Conservation (phyloP, 768 basidiomycete species). For the Phallus indusiatus region DNA sequence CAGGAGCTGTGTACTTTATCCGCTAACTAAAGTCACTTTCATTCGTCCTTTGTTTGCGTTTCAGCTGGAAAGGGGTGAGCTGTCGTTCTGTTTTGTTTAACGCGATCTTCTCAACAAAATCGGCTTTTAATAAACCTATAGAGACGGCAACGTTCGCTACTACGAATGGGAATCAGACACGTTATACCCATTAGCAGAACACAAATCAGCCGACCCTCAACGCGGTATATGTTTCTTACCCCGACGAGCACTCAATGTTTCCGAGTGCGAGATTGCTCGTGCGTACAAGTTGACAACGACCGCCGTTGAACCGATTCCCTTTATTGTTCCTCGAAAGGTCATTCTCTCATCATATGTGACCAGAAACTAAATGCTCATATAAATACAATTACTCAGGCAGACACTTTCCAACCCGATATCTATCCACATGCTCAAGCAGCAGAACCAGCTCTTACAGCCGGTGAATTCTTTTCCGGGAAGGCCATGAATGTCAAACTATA, state of each 20-base stretch:
- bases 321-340: conserved; percentile 91
- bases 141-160: conserved; percentile 97
- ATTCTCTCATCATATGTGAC: conserved; percentile 12
- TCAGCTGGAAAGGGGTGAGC: conserved; percentile 80
- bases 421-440: conserved; percentile 84
- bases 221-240: conserved; percentile 97
- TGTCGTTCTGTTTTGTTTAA: background rate
- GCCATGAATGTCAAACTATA: conserved; percentile 67
- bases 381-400: conserved; percentile 41
- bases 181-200: conserved; percentile 66
- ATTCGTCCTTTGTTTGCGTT: conserved; percentile 1
- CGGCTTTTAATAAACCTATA: conserved; percentile 19
- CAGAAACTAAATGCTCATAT: background rate
- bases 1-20: background rate
- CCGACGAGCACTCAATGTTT: conserved; percentile 77
- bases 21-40: background rate
- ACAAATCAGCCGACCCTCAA: conserved; percentile 87
- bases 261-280: conserved; percentile 90
- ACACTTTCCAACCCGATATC: conserved; percentile 96
- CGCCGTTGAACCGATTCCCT: conserved; percentile 82
- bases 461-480: conserved; percentile 87
- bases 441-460: conserved; percentile 70
- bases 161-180: conserved; percentile 90
- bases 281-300: conserved; percentile 78
- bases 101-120: background rate